These are phyloP conservation scores for Gracilaria gracilis DNA, from an alignment of 23 red algal genomes.

Conservation along the genomic window DNA sequence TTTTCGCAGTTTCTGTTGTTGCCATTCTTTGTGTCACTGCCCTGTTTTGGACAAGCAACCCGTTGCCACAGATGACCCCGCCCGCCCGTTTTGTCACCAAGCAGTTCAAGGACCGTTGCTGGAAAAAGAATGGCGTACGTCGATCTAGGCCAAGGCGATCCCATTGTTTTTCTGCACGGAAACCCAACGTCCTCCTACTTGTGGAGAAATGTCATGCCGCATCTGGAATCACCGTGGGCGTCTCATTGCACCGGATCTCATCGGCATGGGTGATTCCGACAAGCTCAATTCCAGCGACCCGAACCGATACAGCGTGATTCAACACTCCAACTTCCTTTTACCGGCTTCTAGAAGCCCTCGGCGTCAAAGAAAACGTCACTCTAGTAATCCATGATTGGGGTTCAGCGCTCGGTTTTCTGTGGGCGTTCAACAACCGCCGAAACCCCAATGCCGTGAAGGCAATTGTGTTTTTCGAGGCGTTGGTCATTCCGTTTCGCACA, in stretches of 20 bases:
- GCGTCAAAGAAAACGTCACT: constrained; percentile 41
- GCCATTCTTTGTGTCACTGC: not conserved
- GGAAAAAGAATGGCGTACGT: constrained; percentile 56
- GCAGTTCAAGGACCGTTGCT: constrained; percentile 36
- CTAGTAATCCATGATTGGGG: constrained; percentile 66
- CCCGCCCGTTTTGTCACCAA: constrained; percentile 40
- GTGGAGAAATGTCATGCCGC: constrained; percentile 61
- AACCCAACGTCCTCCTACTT: constrained; percentile 64
- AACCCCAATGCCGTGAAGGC: constrained; percentile 37
- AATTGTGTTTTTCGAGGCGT: constrained; percentile 42
- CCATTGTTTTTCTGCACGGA: constrained; percentile 64
- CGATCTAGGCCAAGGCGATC: constrained; percentile 51
- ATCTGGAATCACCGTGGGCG: constrained; percentile 45
- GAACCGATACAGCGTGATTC: constrained; percentile 21
- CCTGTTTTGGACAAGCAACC: not conserved
- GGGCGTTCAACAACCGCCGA: constrained; percentile 40
- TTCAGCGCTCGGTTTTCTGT: constrained; percentile 46
- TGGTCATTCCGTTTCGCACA: constrained; percentile 11
- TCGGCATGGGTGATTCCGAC: constrained; percentile 62
- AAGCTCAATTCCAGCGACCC: constrained; percentile 25
- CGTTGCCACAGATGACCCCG: constrained; percentile 18
- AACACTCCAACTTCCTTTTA: constrained; percentile 53
- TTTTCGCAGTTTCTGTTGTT: not conserved
- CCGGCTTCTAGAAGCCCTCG: constrained; percentile 31
- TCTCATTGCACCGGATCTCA: constrained; percentile 61